Percentiles rank a stretch among this genome's conserved stretches.
Evolutionary conservation across 2,329 filamentous ascomycete genomes (phyloP).

Genomic region (Tolypocladium endophyticum): DNA sequence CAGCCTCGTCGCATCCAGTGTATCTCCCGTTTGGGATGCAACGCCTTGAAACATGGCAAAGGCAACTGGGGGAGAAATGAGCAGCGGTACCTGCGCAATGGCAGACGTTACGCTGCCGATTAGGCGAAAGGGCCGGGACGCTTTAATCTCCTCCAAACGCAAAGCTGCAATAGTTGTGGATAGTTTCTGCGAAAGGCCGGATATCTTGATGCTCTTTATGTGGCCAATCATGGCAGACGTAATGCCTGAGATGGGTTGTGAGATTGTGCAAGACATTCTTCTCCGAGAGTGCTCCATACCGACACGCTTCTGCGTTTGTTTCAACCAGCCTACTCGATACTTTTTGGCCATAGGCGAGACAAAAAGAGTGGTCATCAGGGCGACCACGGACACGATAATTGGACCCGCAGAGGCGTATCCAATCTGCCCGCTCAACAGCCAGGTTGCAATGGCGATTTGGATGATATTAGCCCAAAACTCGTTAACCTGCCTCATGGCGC

Average conservation of each 20-base stretch:
- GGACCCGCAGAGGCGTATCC: neutral
- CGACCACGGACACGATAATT: neutral
- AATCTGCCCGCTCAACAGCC: neutral
- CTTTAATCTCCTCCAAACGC: neutral
- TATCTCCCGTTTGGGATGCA: neutral
- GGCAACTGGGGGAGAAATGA: neutral
- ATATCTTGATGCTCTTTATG: neutral
- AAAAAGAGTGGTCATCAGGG: neutral
- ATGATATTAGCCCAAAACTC: neutral
- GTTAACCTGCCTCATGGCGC: neutral
- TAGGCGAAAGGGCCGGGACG: neutral
- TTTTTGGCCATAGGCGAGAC: neutral
- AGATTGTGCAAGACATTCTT: neutral
- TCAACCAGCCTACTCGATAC: neutral
- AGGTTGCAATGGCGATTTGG: neutral
- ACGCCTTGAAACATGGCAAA: neutral
- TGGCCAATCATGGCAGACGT: neutral
- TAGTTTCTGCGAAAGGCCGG: neutral
- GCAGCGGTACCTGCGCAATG: neutral
- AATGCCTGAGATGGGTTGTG: neutral
- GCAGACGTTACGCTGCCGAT: neutral
- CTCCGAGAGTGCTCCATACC: neutral
- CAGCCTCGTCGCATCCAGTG: slow-evolving; percentile 10
- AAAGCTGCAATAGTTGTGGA: neutral
- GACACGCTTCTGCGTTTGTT: neutral